Evolutionary conservation across 2,329 filamentous ascomycete species (phyloP).

Genomic region (Diaporthe ilicicola): DNA sequence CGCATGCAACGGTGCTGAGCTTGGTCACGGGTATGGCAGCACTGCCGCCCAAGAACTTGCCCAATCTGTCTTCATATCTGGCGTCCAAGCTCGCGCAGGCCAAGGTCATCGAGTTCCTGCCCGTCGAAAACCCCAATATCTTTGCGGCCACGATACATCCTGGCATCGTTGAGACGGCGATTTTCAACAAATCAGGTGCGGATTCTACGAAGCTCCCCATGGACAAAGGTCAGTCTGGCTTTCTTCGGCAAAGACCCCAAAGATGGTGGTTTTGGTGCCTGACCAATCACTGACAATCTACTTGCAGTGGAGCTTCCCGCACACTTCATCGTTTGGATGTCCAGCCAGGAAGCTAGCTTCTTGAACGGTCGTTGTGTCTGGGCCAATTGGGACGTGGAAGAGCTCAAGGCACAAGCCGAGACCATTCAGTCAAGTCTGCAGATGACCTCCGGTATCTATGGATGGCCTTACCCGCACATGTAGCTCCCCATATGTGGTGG

Average conservation of each 20-base stretch:
- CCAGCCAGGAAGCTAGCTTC: slow-evolving; percentile 33
- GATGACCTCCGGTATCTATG: slow-evolving; percentile 26
- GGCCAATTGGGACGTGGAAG: slow-evolving; percentile 37
- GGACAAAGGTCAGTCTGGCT: background rate
- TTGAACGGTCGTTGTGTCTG: slow-evolving; percentile 31
- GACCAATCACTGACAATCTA: background rate
- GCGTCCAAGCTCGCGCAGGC: slow-evolving; percentile 32
- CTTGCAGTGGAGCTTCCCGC: slow-evolving; percentile 32
- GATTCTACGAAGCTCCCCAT: slow-evolving; percentile 14
- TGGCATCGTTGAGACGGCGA: slow-evolving; percentile 32
- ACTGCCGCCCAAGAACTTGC: background rate
- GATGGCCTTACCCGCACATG: background rate
- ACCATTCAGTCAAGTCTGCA: slow-evolving; percentile 24
- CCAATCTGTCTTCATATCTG: slow-evolving; percentile 29
- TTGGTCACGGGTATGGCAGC: background rate
- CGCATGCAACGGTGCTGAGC: slow-evolving; percentile 14
- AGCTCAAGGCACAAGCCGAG: slow-evolving; percentile 31
- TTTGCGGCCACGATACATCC: slow-evolving; percentile 33
- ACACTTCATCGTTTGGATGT: slow-evolving; percentile 34
- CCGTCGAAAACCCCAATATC: slow-evolving; percentile 34
- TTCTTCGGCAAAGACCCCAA: too few relatives aligned
- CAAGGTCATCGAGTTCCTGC: slow-evolving; percentile 35
- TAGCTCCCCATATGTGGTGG: too few relatives aligned
- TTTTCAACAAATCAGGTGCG: slow-evolving; percentile 25
- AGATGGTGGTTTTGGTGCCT: too few relatives aligned